Evolutionary conservation across 2,329 filamentous ascomycete genomes (phyloP).

Genomic region (Scytalidium sp.): DNA sequence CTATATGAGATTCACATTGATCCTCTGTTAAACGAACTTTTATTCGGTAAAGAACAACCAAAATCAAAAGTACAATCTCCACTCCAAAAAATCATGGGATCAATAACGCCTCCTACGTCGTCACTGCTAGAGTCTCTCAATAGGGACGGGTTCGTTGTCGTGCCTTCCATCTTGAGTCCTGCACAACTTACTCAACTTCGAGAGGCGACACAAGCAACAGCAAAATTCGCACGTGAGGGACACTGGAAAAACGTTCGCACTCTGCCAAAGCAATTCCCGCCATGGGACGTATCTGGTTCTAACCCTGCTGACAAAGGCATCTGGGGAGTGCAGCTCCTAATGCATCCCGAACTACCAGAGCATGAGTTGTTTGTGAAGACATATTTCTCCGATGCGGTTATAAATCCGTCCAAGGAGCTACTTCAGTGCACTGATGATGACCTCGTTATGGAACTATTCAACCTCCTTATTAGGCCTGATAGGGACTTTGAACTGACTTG

Average conservation of each 20-base stretch:
- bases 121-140: conserved; percentile 39
- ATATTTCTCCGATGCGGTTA: conserved; percentile 67
- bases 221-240: conserved; percentile 58
- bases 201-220: conserved; percentile 51
- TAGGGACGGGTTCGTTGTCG: conserved; percentile 68
- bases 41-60: neutral
- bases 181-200: conserved; percentile 56
- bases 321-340: conserved; percentile 82
- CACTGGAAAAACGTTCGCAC: conserved; percentile 77
- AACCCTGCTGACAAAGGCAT: conserved; percentile 57
- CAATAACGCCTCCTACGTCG: neutral
- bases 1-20: neutral
- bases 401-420: conserved; percentile 60
- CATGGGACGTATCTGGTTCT: conserved; percentile 52
- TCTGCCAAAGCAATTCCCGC: conserved; percentile 82
- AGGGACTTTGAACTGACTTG: conserved; percentile 69
- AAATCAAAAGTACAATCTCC: neutral
- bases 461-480: conserved; percentile 73
- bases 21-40: neutral
- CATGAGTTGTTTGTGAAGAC: conserved; percentile 56
- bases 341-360: conserved; percentile 67
- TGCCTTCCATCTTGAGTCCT: conserved; percentile 59
- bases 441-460: conserved; percentile 84
- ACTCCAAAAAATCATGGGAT: neutral
- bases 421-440: conserved; percentile 52